A percentile compares a stretch with the other conserved stretches of the same genome.
Evolutionary conservation across 768 basidiomycete species (phyloP).

Genomic region (Arthromyces matolae): DNA sequence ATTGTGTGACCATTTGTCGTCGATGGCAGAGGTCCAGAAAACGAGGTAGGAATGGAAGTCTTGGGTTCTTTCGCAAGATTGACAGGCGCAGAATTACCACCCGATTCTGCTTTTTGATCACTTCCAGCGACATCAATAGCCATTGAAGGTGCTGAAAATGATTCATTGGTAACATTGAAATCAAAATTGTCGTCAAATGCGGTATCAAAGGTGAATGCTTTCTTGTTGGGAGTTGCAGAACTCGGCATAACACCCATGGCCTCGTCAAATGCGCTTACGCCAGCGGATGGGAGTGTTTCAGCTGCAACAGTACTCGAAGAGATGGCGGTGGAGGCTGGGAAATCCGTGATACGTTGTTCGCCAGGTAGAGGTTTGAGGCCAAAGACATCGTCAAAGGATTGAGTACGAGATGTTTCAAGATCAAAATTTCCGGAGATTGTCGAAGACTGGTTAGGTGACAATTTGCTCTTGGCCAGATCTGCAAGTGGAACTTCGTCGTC

Average conservation of each 20-base stretch:
- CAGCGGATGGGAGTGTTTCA: constrained; percentile 31
- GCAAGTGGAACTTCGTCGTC: constrained; percentile 44
- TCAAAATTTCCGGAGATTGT: constrained; percentile 9
- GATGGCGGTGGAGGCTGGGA: constrained; percentile 3
- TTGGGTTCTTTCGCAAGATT: too few relatives aligned
- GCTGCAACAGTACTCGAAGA: constrained; percentile 7
- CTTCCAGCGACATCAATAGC: too few relatives aligned
- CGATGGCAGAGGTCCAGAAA: constrained; percentile 1
- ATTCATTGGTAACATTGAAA: constrained; percentile 41
- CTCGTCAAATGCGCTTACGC: constrained; percentile 72
- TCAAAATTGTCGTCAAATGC: constrained; percentile 60
- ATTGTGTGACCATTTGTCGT: constrained; percentile 3
- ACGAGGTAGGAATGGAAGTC: background rate
- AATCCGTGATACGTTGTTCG: background rate
- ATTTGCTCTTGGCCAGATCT: constrained; percentile 26
- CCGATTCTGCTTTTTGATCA: too few relatives aligned
- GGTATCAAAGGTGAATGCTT: constrained; percentile 60
- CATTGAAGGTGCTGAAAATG: constrained; percentile 26
- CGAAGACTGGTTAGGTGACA: constrained; percentile 18
- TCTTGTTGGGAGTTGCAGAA: constrained; percentile 30
- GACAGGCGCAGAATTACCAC: too few relatives aligned
- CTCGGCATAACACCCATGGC: constrained; percentile 56
- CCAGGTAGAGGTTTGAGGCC: constrained; percentile 31
- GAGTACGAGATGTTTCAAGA: constrained; percentile 1
- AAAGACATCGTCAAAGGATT: constrained; percentile 57